These are phyloP conservation scores for Prototheca cutis DNA, from an alignment of 163 green algal species.

Conservation along the genomic window DNA sequence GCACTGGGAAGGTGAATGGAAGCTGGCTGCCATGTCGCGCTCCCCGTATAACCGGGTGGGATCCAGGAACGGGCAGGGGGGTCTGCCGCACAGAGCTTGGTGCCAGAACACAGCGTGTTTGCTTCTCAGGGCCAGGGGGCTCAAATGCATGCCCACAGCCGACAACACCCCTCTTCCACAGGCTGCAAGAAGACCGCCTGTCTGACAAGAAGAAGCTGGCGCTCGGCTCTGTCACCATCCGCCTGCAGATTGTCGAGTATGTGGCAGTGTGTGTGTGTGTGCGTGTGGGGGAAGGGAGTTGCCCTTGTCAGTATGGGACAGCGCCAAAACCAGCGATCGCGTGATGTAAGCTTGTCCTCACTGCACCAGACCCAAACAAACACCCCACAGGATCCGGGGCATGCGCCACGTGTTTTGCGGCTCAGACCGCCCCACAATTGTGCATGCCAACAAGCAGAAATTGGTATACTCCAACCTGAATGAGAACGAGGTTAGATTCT, in stretches of 20 bases:
- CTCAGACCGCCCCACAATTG: slow-evolving; percentile 85
- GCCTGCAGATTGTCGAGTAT: slow-evolving; percentile 57
- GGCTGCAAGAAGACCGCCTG: slow-evolving; percentile 21
- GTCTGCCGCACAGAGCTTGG: not conserved
- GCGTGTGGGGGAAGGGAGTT: too few relatives aligned
- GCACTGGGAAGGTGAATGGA: too few relatives aligned
- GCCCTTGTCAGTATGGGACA: too few relatives aligned
- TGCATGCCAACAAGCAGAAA: slow-evolving; percentile 83
- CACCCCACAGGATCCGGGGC: slow-evolving; percentile 27
- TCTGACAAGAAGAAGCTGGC: slow-evolving; percentile 68
- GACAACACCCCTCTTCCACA: not conserved
- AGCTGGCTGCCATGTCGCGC: too few relatives aligned
- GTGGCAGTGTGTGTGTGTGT: too few relatives aligned
- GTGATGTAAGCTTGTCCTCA: too few relatives aligned
- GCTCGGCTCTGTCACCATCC: slow-evolving; percentile 83
- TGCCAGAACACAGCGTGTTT: not conserved
- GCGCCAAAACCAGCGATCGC: too few relatives aligned
- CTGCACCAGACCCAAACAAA: too few relatives aligned
- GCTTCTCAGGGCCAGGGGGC: too few relatives aligned
- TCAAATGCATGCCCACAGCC: too few relatives aligned
- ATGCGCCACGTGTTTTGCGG: slow-evolving; percentile 77
- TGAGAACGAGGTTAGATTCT: slow-evolving; percentile 62
- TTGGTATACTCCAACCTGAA: slow-evolving; percentile 96
- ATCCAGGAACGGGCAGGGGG: too few relatives aligned
- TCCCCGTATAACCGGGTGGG: too few relatives aligned